phyloP scores from a whole-genome alignment of 768 basidiomycete species.

The Terana coerulea region DNA sequence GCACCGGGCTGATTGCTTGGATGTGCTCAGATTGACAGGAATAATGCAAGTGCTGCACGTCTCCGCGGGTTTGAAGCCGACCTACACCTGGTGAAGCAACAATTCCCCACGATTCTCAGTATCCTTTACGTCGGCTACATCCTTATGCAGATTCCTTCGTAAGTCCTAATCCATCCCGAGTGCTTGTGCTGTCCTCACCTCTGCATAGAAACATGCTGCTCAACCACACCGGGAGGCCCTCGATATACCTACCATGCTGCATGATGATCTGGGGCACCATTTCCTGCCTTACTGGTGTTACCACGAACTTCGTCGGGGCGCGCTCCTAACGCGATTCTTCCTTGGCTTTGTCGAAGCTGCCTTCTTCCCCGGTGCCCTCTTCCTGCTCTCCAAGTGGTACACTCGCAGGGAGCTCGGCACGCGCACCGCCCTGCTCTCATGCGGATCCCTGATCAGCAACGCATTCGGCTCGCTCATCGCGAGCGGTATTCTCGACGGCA shows the following conservation, averaged over 20 bases:
- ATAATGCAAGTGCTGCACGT: constrained; percentile 73
- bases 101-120: constrained; percentile 67
- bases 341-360: constrained; percentile 60
- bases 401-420: constrained; percentile 66
- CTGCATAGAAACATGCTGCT: constrained; percentile 62
- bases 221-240: constrained; percentile 64
- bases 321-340: constrained; percentile 66
- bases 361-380: constrained; percentile 68
- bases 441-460: constrained; percentile 75
- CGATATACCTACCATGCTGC: constrained; percentile 59
- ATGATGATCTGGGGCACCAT: constrained; percentile 71
- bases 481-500: constrained; percentile 65
- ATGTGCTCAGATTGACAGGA: constrained; percentile 57
- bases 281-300: constrained; percentile 35
- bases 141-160: constrained; percentile 79
- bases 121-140: constrained; percentile 72
- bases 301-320: constrained; percentile 49
- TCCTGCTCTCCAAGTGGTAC: constrained; percentile 70
- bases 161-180: constrained; percentile 21
- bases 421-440: constrained; percentile 63
- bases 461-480: constrained; percentile 80
- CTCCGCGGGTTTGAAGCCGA: constrained; percentile 70
- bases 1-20: background rate
- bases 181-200: background rate
- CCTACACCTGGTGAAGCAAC: constrained; percentile 52